Evolutionary conservation across 1,139 yeast genomes (phyloP), one percentile per base, ranked within the genome.

Genomic region (Petasospora rhodanensis): DNA sequence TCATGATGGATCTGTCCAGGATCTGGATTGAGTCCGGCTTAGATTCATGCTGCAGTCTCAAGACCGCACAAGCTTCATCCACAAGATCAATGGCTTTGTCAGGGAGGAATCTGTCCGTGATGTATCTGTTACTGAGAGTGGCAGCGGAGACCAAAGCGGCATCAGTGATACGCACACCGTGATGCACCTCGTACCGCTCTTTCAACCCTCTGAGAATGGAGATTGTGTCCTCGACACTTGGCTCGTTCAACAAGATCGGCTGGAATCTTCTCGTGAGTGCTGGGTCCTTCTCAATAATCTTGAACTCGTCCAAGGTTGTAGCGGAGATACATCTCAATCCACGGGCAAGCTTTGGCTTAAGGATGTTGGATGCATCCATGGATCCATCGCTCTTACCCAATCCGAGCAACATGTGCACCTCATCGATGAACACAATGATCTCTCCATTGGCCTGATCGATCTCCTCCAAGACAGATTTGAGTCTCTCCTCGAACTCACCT

Each of bases 241-340:
- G 98, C 54, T 91, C 98, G 46, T 76, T 77, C 16, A 91, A 80
- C 45, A 75, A 59, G 15, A 91, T 95, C 1, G 96, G 82, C 45
- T 93, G 95, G 57, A 91, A 89, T 49, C 98, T 72, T 62, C 98
- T 74, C 3, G 95, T 86, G 39, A 86, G 67, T 0, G 95, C 95
- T 0, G 95, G 94, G 54, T 86, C 96, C 55, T 86, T 86, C 58
- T 86, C 96, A 38, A 86, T 87, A 47, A 85, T 83, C 55, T 84
- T 84, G 60, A 81, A 86, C 57, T 86, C 96, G 41, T 86, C 95
- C 34, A 83, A 63, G 3, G 96, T 86, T 1, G 98, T 91, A 1
- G 98, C 98, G 45, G 97, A 96, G 54, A 95, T 86, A 61, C 96
- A 84, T 41, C 95, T 91, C 36, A 91, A 68, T 5, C 98, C 98